Base-by-base conservation (phyloP, 768 basidiomycete genomes). In the Termitomyces sp. region DNA sequence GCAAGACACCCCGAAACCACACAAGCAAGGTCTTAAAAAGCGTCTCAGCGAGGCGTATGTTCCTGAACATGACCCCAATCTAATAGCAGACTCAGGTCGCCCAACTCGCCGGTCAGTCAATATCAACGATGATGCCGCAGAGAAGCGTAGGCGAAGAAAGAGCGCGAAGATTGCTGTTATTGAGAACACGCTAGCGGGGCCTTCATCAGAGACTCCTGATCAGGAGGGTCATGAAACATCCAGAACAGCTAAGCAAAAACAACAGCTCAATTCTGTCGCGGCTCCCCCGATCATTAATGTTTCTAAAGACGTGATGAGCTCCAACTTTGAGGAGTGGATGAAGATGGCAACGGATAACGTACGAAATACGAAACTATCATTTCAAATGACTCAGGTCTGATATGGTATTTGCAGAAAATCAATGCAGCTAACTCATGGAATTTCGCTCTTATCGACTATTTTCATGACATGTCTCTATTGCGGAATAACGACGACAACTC, bases 281-380 rank as follows among this genome's bases (percentile, higher is more conserved):
- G 79, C 85, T 42, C 81, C 84, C 8, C 85, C 85, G 2, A 72
- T 75, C 2, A 83, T 86, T 32, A 81, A 87, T 47, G 83, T 88
- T 20, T 81, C 89, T 0, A 75, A 88, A 65, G 92, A 96, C 65
- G 83, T 94, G n/a, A 92, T 92, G 85, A 92, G 82, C 74, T 89
- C 87, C 43, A 97, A 95, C 68, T 97, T 89, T 69, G 97, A 99
- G 72, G 95, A 98, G 74, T 98, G 97, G 97, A 98, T 99, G 96
- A 98, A 98, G 80, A 88, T 98, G 87, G 95, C 96, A 1, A 98
- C 96, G 2, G 96, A 98, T 71, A 98, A 98, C 74, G 97, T 98
- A 71, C 67, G 86, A 78, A 15, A 43, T 97, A 71, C 67, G 86
- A 78, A 20, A 46, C 57, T 48, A 15, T 42, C 63, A 71, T 43